Evolutionary conservation across 495 filamentous ascomycete species (phyloP).

Genomic region (Aspergillus panamensis): DNA sequence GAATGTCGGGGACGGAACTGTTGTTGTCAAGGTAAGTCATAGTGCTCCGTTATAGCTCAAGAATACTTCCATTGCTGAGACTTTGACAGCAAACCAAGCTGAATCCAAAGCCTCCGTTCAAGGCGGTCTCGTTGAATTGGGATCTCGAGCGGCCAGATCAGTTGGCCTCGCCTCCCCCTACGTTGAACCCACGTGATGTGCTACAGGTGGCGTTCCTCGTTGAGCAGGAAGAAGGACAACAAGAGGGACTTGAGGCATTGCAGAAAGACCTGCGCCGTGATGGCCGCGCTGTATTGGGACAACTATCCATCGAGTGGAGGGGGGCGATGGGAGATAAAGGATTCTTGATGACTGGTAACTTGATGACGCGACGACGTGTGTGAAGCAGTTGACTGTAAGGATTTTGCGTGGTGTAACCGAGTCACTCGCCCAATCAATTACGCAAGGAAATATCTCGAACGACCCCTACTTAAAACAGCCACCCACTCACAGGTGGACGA

Average conservation of each 20-base stretch:
- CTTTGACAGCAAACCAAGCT: conserved; percentile 45
- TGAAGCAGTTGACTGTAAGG: conserved; percentile 17
- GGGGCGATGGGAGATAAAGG: conserved; percentile 87
- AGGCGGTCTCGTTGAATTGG: conserved; percentile 57
- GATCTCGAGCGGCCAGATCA: conserved; percentile 37
- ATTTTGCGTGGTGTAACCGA: conserved; percentile 4
- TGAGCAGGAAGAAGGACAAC: conserved; percentile 56
- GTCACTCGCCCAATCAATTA: neutral
- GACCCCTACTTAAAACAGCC: neutral
- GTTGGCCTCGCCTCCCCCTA: conserved; percentile 45
- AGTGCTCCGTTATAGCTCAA: neutral
- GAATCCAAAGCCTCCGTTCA: conserved; percentile 54
- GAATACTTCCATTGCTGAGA: neutral
- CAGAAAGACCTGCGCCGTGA: conserved; percentile 54
- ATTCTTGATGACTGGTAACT: conserved; percentile 78
- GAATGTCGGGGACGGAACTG: conserved; percentile 65
- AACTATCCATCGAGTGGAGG: conserved; percentile 83
- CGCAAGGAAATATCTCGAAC: neutral
- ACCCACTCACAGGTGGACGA: neutral
- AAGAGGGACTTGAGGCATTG: conserved; percentile 44
- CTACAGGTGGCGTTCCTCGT: conserved; percentile 89
- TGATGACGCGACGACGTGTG: conserved; percentile 59
- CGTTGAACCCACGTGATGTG: conserved; percentile 79
- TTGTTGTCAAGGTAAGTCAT: conserved; percentile 40
- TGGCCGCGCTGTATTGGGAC: conserved; percentile 67